phyloP scores from a whole-genome alignment of 2,329 filamentous ascomycete genomes.

The Venturia carpophila region DNA sequence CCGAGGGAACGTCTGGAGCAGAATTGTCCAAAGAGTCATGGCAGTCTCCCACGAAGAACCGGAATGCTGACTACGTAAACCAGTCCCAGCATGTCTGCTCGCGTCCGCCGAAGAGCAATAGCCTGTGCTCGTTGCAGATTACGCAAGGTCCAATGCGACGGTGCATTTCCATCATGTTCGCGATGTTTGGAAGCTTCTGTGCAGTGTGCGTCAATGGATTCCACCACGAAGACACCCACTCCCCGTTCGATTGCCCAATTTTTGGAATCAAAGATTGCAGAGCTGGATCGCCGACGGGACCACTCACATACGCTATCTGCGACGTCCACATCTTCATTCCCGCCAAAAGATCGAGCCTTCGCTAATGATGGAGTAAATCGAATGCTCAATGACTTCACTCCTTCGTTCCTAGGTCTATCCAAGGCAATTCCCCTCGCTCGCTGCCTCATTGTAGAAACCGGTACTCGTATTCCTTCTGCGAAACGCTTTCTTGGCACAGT shows the following conservation, averaged over 20 bases:
- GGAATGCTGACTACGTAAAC: too few species aligned
- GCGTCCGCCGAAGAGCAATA: neutral
- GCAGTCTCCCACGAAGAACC: too few species aligned
- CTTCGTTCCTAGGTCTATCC: slow-evolving; percentile 30
- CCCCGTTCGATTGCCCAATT: neutral
- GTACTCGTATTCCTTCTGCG: slow-evolving; percentile 30
- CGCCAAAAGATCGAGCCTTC: neutral
- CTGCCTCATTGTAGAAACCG: slow-evolving; percentile 28
- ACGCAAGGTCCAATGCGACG: slow-evolving; percentile 5
- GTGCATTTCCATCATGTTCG: slow-evolving; percentile 3
- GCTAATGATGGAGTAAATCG: slow-evolving; percentile 26
- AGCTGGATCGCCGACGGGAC: slow-evolving; percentile 23
- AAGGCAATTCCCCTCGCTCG: slow-evolving; percentile 28
- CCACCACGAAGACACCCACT: neutral
- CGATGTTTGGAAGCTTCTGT: neutral
- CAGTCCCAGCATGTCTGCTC: neutral
- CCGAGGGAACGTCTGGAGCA: too few species aligned
- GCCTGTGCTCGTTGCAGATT: neutral
- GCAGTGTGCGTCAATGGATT: neutral
- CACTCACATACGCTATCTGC: neutral
- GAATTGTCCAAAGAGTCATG: too few species aligned
- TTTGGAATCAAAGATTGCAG: slow-evolving; percentile 20
- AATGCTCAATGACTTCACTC: slow-evolving; percentile 31
- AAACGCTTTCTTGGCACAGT: slow-evolving; percentile 28
- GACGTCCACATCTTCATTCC: neutral